A percentile compares a stretch with the other conserved stretches of the same genome.
phyloP scores from a whole-genome alignment of 1,284 basidiomycete species.

The Trametes pubescens region DNA sequence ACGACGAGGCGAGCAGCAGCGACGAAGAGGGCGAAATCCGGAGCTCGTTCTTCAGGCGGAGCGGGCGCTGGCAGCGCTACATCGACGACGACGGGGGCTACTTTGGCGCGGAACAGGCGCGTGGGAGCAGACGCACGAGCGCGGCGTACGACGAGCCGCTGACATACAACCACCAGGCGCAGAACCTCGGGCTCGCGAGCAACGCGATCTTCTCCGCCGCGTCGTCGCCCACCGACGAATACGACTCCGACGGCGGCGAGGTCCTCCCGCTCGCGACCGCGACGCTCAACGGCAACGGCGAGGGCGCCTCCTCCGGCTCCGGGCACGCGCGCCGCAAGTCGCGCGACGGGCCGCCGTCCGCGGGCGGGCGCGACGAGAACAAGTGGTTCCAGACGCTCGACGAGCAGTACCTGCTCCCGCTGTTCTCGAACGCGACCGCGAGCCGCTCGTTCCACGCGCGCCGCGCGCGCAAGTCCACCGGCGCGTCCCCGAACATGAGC shows the following conservation, averaged over 20 bases:
- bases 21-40: constrained; percentile 73
- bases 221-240: constrained; percentile 65
- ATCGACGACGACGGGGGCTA: constrained; percentile 55
- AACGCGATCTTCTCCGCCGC: constrained; percentile 61
- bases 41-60: constrained; percentile 41
- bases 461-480: constrained; percentile 60
- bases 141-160: constrained; percentile 51
- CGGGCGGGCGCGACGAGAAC: constrained; percentile 59
- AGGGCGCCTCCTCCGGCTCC: too few relatives aligned
- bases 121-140: constrained; percentile 43
- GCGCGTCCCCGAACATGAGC: constrained; percentile 33
- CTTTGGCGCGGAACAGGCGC: constrained; percentile 46
- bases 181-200: constrained; percentile 41
- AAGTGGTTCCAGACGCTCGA: constrained; percentile 98
- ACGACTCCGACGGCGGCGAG: constrained; percentile 79
- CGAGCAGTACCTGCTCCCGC: constrained; percentile 92
- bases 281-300: constrained; percentile 26
- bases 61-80: constrained; percentile 50
- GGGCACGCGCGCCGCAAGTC: constrained; percentile 27
- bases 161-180: constrained; percentile 68
- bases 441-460: constrained; percentile 88
- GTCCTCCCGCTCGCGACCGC: constrained; percentile 78
- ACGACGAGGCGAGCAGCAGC: constrained; percentile 84
- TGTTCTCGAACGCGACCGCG: constrained; percentile 95
- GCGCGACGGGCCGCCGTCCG: constrained; percentile 33